Conservation (phyloP, 1,284 basidiomycete species). For the Flammula alnicola region DNA sequence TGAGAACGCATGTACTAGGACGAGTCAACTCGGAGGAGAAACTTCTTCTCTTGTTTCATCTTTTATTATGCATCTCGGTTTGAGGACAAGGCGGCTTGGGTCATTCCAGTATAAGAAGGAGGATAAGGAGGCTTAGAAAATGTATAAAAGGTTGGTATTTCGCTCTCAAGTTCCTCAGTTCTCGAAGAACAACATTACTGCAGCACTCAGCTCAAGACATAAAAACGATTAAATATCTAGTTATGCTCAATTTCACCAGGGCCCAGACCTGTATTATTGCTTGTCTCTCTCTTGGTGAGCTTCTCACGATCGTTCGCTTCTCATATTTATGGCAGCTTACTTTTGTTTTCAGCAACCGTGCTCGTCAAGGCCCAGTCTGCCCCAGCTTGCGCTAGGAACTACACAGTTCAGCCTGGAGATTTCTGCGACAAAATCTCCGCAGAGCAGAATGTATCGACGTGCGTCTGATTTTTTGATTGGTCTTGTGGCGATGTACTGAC, state of each 20-base stretch:
- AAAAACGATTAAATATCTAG: not conserved
- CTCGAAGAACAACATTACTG: not conserved
- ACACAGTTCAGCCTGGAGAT: constrained; percentile 44
- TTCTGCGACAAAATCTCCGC: constrained; percentile 50
- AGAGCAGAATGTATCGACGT: constrained; percentile 47
- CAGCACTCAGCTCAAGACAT: constrained; percentile 1
- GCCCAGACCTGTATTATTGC: constrained; percentile 9
- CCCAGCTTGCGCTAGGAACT: constrained; percentile 39
- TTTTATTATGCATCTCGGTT: no score
- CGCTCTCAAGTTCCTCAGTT: constrained; percentile 7
- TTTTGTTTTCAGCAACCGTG: not conserved
- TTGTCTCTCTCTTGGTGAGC: constrained; percentile 9
- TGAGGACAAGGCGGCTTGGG: not conserved
- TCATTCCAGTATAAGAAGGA: no score
- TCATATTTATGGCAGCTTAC: not conserved
- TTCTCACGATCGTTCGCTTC: not conserved
- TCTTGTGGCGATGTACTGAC: not conserved
- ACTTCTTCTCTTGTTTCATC: no score
- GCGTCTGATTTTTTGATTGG: not conserved
- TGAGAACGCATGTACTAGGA: no score
- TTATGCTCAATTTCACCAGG: constrained; percentile 7
- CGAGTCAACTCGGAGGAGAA: no score
- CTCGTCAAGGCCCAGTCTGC: constrained; percentile 9
- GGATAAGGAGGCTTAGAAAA: not conserved
- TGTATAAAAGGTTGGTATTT: constrained; percentile 1